phyloP scores from a whole-genome alignment of 176 grass and related monocot genomes.

The maize (Zea mays) region Zm-B73-REFERENCE-NAM-5.0 NC_050105.1:113647501-113648000 shows the following conservation, averaged over 20 bases:
- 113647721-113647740: conserved; percentile 31
- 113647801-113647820: background rate
- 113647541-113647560: conserved; percentile 39
- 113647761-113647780: conserved; percentile 73
- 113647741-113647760: conserved; percentile 50
- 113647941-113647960: background rate
- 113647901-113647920: background rate
- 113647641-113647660: conserved; percentile 67
- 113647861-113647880: conserved; percentile 1
- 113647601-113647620: conserved; percentile 44
- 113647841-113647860: background rate
- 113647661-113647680: conserved; percentile 40
- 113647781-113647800: conserved; percentile 60
- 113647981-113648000: no score
- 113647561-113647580: conserved; percentile 57
- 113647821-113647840: conserved; percentile 34
- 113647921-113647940: background rate
- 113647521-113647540: conserved; percentile 71
- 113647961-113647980: no score
- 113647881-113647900: background rate
- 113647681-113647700: conserved; percentile 52
- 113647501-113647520: conserved; percentile 92
- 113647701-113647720: conserved; percentile 31
- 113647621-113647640: conserved; percentile 53
- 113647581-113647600: conserved; percentile 49